phyloP scores from a whole-genome alignment of 208 protist species.

The Blechomonas ayalai region DNA sequence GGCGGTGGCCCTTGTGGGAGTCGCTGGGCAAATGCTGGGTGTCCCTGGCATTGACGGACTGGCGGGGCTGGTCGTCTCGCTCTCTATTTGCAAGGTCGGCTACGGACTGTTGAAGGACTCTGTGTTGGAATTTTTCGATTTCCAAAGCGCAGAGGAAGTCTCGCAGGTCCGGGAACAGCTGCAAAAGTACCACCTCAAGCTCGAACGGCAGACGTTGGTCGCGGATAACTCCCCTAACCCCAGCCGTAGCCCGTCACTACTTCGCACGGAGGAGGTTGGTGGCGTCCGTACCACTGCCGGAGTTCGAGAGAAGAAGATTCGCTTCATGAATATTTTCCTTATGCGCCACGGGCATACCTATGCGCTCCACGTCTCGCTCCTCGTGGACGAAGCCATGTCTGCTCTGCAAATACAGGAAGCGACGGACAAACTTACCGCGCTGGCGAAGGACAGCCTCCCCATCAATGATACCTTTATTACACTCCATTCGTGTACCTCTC shows the following conservation, averaged over 20 bases:
- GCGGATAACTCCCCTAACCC: too few relatives aligned
- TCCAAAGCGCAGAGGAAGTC: conserved; percentile 66
- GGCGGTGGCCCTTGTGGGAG: conserved; percentile 73
- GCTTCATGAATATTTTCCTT: conserved; percentile 75
- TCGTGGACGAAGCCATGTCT: conserved; percentile 27
- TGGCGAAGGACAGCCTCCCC: conserved; percentile 27
- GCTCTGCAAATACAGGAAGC: conserved; percentile 28
- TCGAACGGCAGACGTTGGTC: conserved; percentile 4
- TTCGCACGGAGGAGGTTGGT: not conserved
- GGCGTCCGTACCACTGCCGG: not conserved
- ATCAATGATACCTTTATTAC: conserved; percentile 62
- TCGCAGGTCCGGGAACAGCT: conserved; percentile 45
- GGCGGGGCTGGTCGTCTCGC: conserved; percentile 68
- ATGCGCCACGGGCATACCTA: conserved; percentile 81
- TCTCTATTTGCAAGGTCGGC: conserved; percentile 75
- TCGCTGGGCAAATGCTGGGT: conserved; percentile 56
- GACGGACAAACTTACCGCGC: conserved; percentile 35
- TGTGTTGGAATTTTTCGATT: conserved; percentile 84
- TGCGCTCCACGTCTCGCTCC: conserved; percentile 62
- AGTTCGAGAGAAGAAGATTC: conserved; percentile 18
- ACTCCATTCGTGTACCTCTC: conserved; percentile 21
- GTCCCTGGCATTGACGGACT: conserved; percentile 71
- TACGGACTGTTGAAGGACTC: conserved; percentile 50
- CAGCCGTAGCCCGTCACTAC: conserved; percentile 1
- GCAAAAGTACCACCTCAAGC: conserved; percentile 36